phyloP scores from a whole-genome alignment of 2,329 filamentous ascomycete genomes.

The Diaporthe vexans region DNA sequence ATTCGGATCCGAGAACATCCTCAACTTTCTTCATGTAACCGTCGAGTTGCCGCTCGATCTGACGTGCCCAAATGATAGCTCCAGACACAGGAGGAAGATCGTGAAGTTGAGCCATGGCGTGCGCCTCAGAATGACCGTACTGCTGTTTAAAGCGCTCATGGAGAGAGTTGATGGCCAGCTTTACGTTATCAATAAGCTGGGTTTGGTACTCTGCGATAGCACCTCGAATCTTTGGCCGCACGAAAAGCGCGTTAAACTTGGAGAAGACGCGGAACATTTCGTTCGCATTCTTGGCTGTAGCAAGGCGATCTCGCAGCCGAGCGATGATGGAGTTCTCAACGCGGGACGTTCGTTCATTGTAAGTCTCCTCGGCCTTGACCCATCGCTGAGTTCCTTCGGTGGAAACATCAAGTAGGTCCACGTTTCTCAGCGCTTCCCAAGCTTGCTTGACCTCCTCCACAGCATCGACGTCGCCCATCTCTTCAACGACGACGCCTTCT shows the following conservation, averaged over 20 bases:
- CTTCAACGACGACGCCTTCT: slow-evolving; percentile 81
- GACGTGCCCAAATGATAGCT: slow-evolving; percentile 96
- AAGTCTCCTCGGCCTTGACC: slow-evolving; percentile 94
- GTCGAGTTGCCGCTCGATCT: slow-evolving; percentile 96
- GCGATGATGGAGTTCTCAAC: slow-evolving; percentile 99
- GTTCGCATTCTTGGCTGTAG: slow-evolving; percentile 95
- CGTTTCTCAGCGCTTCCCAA: slow-evolving; percentile 93
- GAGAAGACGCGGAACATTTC: slow-evolving; percentile 99
- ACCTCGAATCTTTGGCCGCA: slow-evolving; percentile 98
- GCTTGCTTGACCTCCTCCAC: slow-evolving; percentile 96
- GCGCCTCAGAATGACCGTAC: slow-evolving; percentile 97
- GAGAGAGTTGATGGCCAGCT: slow-evolving; percentile 91
- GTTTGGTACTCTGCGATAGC: slow-evolving; percentile 99
- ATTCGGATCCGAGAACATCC: slow-evolving; percentile 93
- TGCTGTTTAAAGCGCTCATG: slow-evolving; percentile 99
- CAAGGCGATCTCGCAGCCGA: slow-evolving; percentile 89
- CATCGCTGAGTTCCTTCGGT: slow-evolving; percentile 90
- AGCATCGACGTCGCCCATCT: slow-evolving; percentile 97
- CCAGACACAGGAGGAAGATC: slow-evolving; percentile 96
- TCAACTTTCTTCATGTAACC: slow-evolving; percentile 99
- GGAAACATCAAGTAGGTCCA: slow-evolving; percentile 94
- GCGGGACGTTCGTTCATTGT: slow-evolving; percentile 96
- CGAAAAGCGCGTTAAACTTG: slow-evolving; percentile 99
- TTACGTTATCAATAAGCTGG: slow-evolving; percentile 97
- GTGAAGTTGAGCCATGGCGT: slow-evolving; percentile 97